Percentiles rank a stretch among this genome's conserved stretches.
These are phyloP conservation scores for Penicillium sp. DNA, from an alignment of 2,329 filamentous ascomycete genomes.

Conservation along the genomic window DNA sequence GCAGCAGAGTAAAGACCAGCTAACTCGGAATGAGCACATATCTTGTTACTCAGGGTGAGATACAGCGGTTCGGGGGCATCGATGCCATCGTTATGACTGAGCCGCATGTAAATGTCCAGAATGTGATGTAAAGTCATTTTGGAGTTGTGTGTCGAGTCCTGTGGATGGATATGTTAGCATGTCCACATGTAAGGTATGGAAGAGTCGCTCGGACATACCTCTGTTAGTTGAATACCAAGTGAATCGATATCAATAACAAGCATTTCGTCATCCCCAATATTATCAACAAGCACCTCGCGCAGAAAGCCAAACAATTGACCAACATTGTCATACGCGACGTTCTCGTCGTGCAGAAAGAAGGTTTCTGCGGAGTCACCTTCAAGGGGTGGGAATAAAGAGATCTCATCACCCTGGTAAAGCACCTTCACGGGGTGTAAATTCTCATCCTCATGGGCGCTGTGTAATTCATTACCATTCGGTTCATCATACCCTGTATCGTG, in stretches of 20 bases:
- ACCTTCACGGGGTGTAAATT: constrained; percentile 55
- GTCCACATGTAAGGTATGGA: no score
- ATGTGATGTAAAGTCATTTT: constrained; percentile 61
- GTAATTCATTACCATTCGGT: constrained; percentile 4
- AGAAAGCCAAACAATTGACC: constrained; percentile 61
- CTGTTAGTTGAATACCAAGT: constrained; percentile 60
- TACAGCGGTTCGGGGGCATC: constrained; percentile 61
- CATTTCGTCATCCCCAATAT: constrained; percentile 61
- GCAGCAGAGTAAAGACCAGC: constrained; percentile 57
- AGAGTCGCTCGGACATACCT: constrained; percentile 50
- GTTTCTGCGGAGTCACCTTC: constrained; percentile 58
- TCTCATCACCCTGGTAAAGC: constrained; percentile 59
- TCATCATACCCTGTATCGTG: constrained; percentile 14
- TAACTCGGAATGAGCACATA: constrained; percentile 59
- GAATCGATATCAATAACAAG: constrained; percentile 60
- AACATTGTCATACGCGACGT: constrained; percentile 57
- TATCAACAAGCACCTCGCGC: constrained; percentile 58
- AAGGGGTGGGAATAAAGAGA: constrained; percentile 62
- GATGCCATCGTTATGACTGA: constrained; percentile 63
- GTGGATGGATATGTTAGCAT: constrained; percentile 31
- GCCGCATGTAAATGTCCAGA: constrained; percentile 61
- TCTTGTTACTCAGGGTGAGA: constrained; percentile 59
- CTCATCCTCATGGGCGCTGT: constrained; percentile 7
- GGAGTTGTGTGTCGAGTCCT: constrained; percentile 56
- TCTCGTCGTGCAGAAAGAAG: constrained; percentile 62